These are phyloP conservation scores for Phytopythium oedochilum DNA, from an alignment of 352 stramenopile species.

Conservation along the genomic window DNA sequence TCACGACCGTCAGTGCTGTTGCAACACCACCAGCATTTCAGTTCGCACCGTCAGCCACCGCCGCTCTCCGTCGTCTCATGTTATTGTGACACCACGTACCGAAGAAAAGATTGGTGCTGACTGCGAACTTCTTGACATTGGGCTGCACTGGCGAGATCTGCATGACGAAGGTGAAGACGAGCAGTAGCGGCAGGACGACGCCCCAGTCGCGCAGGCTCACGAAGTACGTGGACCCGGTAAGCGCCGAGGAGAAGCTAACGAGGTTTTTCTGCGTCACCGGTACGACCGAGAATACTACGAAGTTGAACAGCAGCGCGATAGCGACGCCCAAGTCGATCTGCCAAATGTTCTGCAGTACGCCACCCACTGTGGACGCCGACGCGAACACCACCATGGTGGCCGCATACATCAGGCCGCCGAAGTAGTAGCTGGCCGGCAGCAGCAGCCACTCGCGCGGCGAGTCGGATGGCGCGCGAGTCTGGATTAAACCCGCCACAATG, in stretches of 20 bases:
- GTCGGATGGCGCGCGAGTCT: constrained; percentile 34
- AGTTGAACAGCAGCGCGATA: constrained; percentile 73
- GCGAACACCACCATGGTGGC: constrained; percentile 74
- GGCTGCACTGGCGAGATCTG: constrained; percentile 53
- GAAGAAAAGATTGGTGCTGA: constrained; percentile 78
- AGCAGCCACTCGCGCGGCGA: constrained; percentile 33
- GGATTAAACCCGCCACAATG: constrained; percentile 45
- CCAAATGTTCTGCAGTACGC: constrained; percentile 58
- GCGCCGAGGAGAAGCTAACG: constrained; percentile 36
- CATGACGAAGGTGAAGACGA: constrained; percentile 61
- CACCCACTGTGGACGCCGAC: constrained; percentile 49
- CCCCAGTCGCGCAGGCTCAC: constrained; percentile 62
- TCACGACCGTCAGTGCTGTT: constrained; percentile 53
- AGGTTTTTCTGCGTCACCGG: constrained; percentile 43
- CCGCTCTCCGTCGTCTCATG: neutral
- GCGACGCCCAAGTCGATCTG: constrained; percentile 68
- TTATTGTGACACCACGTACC: constrained; percentile 26
- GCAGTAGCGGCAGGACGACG: constrained; percentile 48
- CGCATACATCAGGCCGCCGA: constrained; percentile 55
- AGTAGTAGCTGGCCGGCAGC: constrained; percentile 54
- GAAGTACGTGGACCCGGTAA: constrained; percentile 51
- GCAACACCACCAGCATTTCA: constrained; percentile 2
- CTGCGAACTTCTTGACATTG: constrained; percentile 76
- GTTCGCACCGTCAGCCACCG: constrained; percentile 1
- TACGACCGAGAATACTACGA: constrained; percentile 51